These are phyloP conservation scores for Pelargonium nanum DNA, from an alignment of 345 rosid species.

Conservation along the genomic window DNA sequence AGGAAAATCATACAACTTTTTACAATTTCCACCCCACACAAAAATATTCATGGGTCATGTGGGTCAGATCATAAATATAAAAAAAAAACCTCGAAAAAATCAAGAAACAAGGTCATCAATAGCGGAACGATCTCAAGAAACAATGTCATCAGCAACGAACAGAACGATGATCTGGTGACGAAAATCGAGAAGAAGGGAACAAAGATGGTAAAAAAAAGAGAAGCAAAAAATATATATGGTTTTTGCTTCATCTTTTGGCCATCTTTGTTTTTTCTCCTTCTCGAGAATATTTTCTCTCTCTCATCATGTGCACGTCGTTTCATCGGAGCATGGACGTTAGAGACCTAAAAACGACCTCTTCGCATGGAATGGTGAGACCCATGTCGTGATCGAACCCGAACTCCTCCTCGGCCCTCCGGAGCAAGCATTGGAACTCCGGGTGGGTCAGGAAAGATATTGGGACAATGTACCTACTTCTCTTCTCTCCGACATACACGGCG, in stretches of 20 bases:
- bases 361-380: constrained; percentile 39
- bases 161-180: too few species aligned
- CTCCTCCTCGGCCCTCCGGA: constrained; percentile 29
- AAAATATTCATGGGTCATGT: too few species aligned
- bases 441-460: constrained; percentile 26
- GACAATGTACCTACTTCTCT: constrained; percentile 25
- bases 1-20: too few species aligned
- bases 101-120: too few species aligned
- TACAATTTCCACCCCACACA: too few species aligned
- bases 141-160: too few species aligned
- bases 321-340: constrained; percentile 13
- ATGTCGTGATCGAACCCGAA: constrained; percentile 28
- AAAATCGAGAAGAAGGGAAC: not conserved
- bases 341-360: constrained; percentile 22
- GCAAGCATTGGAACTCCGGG: constrained; percentile 25
- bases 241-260: constrained; percentile 1
- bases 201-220: not conserved
- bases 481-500: constrained; percentile 30
- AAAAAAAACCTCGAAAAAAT: too few species aligned
- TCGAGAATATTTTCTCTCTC: too few species aligned
- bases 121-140: too few species aligned
- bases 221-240: too few species aligned
- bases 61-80: too few species aligned
- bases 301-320: constrained; percentile 8
- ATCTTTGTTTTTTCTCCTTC: not conserved